Percentiles rank a stretch among this genome's conserved stretches.
These are phyloP conservation scores for Aphanomyces invadans DNA, from an alignment of 352 stramenopile species.

Conservation along the genomic window DNA sequence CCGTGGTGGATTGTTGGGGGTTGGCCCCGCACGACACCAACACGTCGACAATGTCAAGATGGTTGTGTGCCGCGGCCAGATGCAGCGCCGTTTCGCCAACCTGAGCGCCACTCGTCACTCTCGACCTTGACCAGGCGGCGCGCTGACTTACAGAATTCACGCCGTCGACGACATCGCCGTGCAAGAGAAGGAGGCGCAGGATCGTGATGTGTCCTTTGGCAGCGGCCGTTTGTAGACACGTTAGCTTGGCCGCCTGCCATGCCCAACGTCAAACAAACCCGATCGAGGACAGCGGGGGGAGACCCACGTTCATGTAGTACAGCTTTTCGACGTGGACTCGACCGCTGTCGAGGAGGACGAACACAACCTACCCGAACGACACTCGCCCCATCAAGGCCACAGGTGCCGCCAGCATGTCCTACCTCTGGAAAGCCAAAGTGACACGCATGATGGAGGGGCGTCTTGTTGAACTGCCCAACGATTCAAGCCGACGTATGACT, in stretches of 20 bases:
- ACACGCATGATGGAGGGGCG: constrained; percentile 14
- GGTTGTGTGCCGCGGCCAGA: background rate
- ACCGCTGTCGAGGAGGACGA: background rate
- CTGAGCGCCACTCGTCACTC: no score
- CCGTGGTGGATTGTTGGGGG: no score
- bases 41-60: background rate
- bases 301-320: constrained; percentile 16
- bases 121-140: no score
- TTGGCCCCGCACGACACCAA: constrained; percentile 9
- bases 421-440: constrained; percentile 16
- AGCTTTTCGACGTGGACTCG: constrained; percentile 1
- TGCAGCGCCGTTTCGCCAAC: constrained; percentile 16
- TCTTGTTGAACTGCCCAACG: constrained; percentile 9
- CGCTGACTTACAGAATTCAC: constrained; percentile 13
- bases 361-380: constrained; percentile 8
- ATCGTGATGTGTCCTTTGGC: constrained; percentile 4
- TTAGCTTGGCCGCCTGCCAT: constrained; percentile 17
- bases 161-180: constrained; percentile 17
- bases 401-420: no score
- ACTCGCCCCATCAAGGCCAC: background rate
- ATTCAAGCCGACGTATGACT: background rate
- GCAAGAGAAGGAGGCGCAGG: constrained; percentile 7
- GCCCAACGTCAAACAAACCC: no score
- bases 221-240: constrained; percentile 17
- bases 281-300: no score